These are phyloP conservation scores for Astraeus odoratus DNA, from an alignment of 768 basidiomycete genomes.

Conservation along the genomic window DNA sequence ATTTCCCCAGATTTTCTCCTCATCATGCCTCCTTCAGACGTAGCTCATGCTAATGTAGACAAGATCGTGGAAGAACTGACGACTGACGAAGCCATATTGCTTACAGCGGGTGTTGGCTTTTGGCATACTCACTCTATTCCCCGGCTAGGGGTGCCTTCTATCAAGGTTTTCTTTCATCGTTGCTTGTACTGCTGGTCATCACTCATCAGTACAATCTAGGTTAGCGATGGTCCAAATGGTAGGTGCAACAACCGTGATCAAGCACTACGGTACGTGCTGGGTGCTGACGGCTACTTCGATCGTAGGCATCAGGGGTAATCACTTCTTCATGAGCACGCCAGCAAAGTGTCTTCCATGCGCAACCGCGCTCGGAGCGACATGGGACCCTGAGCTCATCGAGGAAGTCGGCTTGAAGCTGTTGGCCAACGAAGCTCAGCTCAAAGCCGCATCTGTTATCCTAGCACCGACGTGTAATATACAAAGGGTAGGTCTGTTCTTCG, in stretches of 20 bases:
- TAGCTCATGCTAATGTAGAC: conserved; percentile 55
- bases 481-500: conserved; percentile 38
- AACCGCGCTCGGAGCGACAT: conserved; percentile 72
- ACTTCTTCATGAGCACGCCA: conserved; percentile 77
- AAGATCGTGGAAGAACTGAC: conserved; percentile 60
- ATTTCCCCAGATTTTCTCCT: not conserved
- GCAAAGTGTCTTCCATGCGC: conserved; percentile 73
- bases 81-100: conserved; percentile 64
- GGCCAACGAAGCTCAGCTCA: conserved; percentile 64
- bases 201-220: conserved; percentile 27
- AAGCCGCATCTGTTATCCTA: conserved; percentile 60
- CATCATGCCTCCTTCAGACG: conserved; percentile 61
- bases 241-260: conserved; percentile 11
- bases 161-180: conserved; percentile 39
- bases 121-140: conserved; percentile 69
- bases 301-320: conserved; percentile 54
- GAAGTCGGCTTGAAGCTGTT: conserved; percentile 57
- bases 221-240: conserved; percentile 80
- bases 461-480: conserved; percentile 85
- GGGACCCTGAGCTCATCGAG: conserved; percentile 58
- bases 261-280: not conserved
- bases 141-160: conserved; percentile 60
- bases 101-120: conserved; percentile 70
- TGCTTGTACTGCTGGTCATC: not conserved
- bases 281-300: not conserved